These are phyloP conservation scores for Annulohypoxylon nitens DNA, from an alignment of 495 filamentous ascomycete species.

Conservation along the genomic window DNA sequence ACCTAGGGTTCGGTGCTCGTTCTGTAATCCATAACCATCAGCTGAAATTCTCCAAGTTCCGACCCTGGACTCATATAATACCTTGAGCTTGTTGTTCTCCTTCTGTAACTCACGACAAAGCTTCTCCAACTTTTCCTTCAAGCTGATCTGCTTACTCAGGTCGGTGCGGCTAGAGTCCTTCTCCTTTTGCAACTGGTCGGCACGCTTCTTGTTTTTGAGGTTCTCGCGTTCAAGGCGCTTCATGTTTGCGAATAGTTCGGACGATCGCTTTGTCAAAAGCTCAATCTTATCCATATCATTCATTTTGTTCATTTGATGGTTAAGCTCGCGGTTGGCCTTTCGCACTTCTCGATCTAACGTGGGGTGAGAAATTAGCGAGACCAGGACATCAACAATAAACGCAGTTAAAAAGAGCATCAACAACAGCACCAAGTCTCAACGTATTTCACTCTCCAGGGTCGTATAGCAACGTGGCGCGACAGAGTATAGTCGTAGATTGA, in stretches of 20 bases:
- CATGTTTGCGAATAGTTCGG: slow-evolving; percentile 92
- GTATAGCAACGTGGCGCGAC: slow-evolving; percentile 27
- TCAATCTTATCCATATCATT: slow-evolving; percentile 82
- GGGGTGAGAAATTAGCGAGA: slow-evolving; percentile 32
- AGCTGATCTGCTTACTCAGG: slow-evolving; percentile 83
- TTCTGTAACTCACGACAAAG: slow-evolving; percentile 90
- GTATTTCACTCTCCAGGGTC: slow-evolving; percentile 16
- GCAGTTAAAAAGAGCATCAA: slow-evolving; percentile 5
- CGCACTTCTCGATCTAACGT: slow-evolving; percentile 76
- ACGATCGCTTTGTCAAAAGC: slow-evolving; percentile 87
- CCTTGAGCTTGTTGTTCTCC: slow-evolving; percentile 98
- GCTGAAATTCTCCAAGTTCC: slow-evolving; percentile 37
- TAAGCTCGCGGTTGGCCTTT: slow-evolving; percentile 91
- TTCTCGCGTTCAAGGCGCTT: slow-evolving; percentile 94
- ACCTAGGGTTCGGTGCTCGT: slow-evolving; percentile 88
- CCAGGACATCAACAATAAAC: slow-evolving; percentile 9
- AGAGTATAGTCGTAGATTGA: background rate
- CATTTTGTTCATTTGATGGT: slow-evolving; percentile 82
- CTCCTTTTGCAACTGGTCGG: slow-evolving; percentile 95
- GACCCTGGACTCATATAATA: slow-evolving; percentile 56
- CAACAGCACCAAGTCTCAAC: slow-evolving; percentile 1
- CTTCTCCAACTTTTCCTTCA: slow-evolving; percentile 96
- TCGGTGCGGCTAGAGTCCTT: slow-evolving; percentile 90
- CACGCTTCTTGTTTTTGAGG: slow-evolving; percentile 93
- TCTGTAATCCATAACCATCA: slow-evolving; percentile 67